These are phyloP conservation scores for Vaccinium vitisidaea DNA, from an alignment of 148 eudicot genomes.

Conservation along the genomic window DNA sequence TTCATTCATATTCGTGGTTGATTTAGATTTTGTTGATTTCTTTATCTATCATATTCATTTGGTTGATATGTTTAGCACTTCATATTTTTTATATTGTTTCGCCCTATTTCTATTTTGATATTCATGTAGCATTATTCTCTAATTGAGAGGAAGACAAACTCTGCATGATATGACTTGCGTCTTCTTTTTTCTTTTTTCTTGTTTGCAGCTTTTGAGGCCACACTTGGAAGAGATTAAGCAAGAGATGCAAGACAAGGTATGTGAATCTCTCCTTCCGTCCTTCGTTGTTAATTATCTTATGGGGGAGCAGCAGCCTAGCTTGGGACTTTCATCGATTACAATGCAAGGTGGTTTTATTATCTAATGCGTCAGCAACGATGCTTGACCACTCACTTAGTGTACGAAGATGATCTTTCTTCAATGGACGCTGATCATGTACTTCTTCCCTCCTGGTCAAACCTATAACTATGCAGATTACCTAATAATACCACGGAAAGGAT, in stretches of 20 bases:
- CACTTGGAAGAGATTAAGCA: slow-evolving; percentile 65
- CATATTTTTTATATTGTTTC: not conserved
- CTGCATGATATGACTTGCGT: slow-evolving; percentile 5
- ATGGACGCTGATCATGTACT: not conserved
- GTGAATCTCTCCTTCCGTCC: slow-evolving; percentile 14
- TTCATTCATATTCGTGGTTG: not conserved
- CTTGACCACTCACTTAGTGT: not conserved
- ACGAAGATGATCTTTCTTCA: not conserved
- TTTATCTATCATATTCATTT: not conserved
- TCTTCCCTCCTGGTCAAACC: not conserved
- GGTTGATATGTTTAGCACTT: not conserved
- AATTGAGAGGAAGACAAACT: not conserved
- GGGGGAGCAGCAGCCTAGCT: not conserved
- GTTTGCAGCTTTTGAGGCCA: slow-evolving; percentile 77
- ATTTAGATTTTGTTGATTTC: not conserved
- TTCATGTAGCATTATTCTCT: not conserved
- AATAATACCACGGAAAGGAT: not conserved
- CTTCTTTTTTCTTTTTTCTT: slow-evolving; percentile 19
- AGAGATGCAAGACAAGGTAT: slow-evolving; percentile 79
- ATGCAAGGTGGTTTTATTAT: not conserved
- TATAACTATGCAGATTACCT: not conserved
- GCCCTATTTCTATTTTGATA: not conserved
- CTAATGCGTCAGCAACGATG: not conserved
- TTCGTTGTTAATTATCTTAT: not conserved
- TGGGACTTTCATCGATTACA: not conserved